Conservation (phyloP, 257 asterid species). For the Parsonsia alboflavescens region DNA sequence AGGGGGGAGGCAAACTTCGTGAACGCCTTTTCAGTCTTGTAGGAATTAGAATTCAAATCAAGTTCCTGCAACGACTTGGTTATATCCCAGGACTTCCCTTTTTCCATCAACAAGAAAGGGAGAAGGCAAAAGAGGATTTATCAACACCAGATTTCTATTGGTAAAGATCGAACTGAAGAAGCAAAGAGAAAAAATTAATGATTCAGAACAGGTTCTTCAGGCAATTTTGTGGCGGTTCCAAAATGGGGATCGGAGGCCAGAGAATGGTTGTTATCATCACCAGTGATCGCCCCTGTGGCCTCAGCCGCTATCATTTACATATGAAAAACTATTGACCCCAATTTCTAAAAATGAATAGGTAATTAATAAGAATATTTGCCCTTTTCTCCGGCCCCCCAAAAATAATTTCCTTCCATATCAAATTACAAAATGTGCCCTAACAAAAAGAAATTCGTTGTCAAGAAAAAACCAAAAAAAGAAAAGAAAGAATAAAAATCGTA, state of each 20-base stretch:
- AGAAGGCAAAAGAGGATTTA: background rate
- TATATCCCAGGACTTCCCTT: slow-evolving; percentile 31
- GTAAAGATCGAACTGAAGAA: background rate
- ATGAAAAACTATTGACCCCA: no score
- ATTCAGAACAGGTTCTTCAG: background rate
- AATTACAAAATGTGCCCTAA: no score
- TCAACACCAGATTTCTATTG: background rate
- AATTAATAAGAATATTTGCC: no score
- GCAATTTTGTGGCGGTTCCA: background rate
- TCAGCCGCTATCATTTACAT: no score
- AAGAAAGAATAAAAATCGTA: background rate
- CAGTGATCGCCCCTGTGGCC: background rate
- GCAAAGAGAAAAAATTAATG: background rate
- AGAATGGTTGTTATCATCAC: background rate
- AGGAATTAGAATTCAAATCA: slow-evolving; percentile 26
- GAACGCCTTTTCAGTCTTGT: slow-evolving; percentile 18
- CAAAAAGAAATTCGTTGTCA: background rate
- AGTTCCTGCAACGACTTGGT: slow-evolving; percentile 34
- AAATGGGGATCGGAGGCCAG: background rate
- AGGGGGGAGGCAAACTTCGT: slow-evolving; percentile 15
- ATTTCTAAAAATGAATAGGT: no score
- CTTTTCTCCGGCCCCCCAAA: no score
- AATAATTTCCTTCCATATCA: no score
- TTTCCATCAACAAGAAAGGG: slow-evolving; percentile 48
- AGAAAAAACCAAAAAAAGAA: background rate